These are phyloP conservation scores for Gentiana macrophylla DNA, from an alignment of 257 asterid species.

Conservation along the genomic window DNA sequence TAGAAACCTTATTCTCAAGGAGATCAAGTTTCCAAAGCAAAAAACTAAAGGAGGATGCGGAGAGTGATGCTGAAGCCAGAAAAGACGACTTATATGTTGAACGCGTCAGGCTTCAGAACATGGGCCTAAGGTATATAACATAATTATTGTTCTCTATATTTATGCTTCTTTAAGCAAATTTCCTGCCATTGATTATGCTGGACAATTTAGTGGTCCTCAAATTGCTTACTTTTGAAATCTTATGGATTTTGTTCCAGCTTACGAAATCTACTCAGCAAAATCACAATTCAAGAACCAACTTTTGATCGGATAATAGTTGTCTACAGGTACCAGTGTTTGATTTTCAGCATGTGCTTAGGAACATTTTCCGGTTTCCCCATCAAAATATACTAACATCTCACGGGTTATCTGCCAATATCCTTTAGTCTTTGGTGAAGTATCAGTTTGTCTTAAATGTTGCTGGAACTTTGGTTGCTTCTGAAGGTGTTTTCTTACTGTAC, in stretches of 20 bases:
- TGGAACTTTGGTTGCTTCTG: no score
- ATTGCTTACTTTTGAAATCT: no score
- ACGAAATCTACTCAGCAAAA: constrained; percentile 50
- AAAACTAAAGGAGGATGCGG: constrained; percentile 47
- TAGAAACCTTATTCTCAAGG: constrained; percentile 50
- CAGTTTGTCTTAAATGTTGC: no score
- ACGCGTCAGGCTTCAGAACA: constrained; percentile 83
- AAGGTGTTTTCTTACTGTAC: no score
- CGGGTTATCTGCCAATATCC: no score
- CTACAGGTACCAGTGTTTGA: constrained; percentile 58
- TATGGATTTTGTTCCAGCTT: constrained; percentile 39
- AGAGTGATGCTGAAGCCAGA: constrained; percentile 27
- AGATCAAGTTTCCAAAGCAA: constrained; percentile 30
- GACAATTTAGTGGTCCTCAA: no score
- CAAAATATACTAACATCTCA: no score
- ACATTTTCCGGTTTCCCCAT: no score
- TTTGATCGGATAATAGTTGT: constrained; percentile 95
- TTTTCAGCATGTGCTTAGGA: constrained; percentile 2
- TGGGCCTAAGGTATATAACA: constrained; percentile 60
- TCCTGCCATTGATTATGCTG: no score
- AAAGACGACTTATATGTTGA: constrained; percentile 59
- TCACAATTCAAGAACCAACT: constrained; percentile 92
- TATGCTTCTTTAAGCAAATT: no score
- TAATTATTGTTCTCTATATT: no score
- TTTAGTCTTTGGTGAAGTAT: no score